Evolutionary conservation across 1,284 basidiomycete genomes (phyloP).

Genomic region (Pseudozyma pruni): DNA sequence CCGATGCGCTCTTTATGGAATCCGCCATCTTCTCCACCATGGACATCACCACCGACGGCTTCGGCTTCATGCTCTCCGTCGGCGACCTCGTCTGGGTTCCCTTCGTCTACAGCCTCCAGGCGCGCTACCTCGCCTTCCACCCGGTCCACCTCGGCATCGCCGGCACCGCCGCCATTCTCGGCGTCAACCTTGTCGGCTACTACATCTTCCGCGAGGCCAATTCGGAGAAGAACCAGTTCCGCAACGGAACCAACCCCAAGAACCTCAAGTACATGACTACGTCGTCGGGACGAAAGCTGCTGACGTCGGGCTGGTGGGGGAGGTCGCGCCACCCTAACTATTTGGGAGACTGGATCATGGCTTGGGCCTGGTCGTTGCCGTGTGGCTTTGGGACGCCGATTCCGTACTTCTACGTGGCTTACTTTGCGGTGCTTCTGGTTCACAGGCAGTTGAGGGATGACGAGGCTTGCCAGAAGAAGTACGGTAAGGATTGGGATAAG

Average conservation of each 20-base stretch:
- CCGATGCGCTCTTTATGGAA: conserved; percentile 72
- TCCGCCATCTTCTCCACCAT: conserved; percentile 88
- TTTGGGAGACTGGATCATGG: conserved; percentile 85
- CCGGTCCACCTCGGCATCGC: conserved; percentile 81
- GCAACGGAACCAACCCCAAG: conserved; percentile 92
- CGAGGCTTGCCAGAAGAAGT: conserved; percentile 81
- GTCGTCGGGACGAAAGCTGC: conserved; percentile 84
- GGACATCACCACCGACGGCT: conserved; percentile 98
- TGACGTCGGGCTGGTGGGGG: conserved; percentile 98
- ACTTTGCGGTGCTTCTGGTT: conserved; percentile 88
- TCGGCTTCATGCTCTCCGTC: conserved; percentile 97
- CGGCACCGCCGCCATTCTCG: conserved; percentile 75
- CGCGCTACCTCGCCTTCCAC: conserved; percentile 89
- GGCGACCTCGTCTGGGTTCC: conserved; percentile 96
- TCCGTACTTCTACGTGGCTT: conserved; percentile 91
- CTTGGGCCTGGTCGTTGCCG: conserved; percentile 91
- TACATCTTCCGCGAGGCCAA: conserved; percentile 92
- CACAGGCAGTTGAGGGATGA: conserved; percentile 93
- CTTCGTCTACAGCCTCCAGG: conserved; percentile 92
- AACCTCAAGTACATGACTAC: conserved; percentile 87
- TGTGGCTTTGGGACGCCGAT: conserved; percentile 91
- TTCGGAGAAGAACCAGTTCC: conserved; percentile 94
- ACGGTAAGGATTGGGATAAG: conserved; percentile 77
- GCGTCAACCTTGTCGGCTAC: conserved; percentile 81
- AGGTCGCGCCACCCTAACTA: conserved; percentile 83